Evolutionary conservation across 2,329 filamentous ascomycete genomes (phyloP).

Genomic region (Neopestalotiopsis rosae): DNA sequence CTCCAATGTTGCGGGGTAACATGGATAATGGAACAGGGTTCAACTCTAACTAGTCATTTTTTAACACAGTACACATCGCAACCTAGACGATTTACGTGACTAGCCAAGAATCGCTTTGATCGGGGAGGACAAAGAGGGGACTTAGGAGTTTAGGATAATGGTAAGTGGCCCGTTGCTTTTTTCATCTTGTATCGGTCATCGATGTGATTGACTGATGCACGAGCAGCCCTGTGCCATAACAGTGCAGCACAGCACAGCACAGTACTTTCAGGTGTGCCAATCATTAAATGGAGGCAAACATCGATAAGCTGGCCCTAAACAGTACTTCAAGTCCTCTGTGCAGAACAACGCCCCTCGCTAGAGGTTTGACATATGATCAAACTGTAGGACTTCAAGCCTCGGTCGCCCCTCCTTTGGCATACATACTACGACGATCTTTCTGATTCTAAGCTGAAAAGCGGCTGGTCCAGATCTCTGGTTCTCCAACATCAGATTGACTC

Average conservation of each 20-base stretch:
- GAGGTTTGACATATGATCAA: neutral
- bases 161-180: neutral
- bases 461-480: no score
- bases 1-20: neutral
- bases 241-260: neutral
- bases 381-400: neutral
- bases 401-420: neutral
- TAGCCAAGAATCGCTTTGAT: neutral
- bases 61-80: neutral
- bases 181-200: neutral
- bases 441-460: neutral
- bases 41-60: neutral
- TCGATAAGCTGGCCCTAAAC: no score
- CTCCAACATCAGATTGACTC: neutral
- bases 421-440: neutral
- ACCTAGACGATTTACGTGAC: neutral
- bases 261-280: neutral
- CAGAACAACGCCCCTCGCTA: neutral
- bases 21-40: neutral
- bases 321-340: no score
- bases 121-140: neutral
- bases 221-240: neutral
- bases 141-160: no score
- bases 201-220: neutral
- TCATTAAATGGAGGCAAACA: no score